phyloP scores from a whole-genome alignment of 257 asterid genomes.

The Plectranthus barbatus region DNA sequence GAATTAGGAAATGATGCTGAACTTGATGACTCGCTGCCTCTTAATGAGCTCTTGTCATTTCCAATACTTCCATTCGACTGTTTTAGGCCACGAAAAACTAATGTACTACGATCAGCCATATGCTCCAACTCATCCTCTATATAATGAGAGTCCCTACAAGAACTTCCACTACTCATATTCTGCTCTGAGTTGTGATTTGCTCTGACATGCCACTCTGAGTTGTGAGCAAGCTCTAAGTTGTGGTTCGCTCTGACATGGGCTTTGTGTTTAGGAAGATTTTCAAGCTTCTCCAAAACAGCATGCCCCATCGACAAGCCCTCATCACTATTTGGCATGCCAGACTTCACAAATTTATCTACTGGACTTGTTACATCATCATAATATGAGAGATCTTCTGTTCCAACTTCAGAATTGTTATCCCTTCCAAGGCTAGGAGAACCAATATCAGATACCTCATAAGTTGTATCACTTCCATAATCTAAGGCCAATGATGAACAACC shows the following conservation, averaged over 20 bases:
- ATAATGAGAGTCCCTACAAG: slow-evolving; percentile 40
- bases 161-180: slow-evolving; percentile 42
- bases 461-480: slow-evolving; percentile 88
- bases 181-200: slow-evolving; percentile 28
- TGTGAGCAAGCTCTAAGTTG: slow-evolving; percentile 24
- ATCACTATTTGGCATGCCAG: slow-evolving; percentile 88
- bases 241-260: slow-evolving; percentile 28
- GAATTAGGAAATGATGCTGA: slow-evolving; percentile 35
- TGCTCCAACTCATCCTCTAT: slow-evolving; percentile 24
- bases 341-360: slow-evolving; percentile 80
- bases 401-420: slow-evolving; percentile 78
- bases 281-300: slow-evolving; percentile 83
- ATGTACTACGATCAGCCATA: slow-evolving; percentile 24
- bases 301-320: slow-evolving; percentile 97
- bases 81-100: slow-evolving; percentile 47
- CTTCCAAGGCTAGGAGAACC: slow-evolving; percentile 67
- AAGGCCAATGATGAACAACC: slow-evolving; percentile 66
- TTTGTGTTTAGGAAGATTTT: slow-evolving; percentile 63
- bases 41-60: slow-evolving; percentile 61
- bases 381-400: slow-evolving; percentile 58
- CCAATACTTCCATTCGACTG: slow-evolving; percentile 68
- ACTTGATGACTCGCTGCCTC: slow-evolving; percentile 55
- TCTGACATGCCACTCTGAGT: slow-evolving; percentile 30
- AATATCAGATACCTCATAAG: slow-evolving; percentile 79
- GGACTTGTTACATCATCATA: slow-evolving; percentile 76